Evolutionary conservation across 768 basidiomycete genomes (phyloP), one percentile per base, ranked within the genome.

Genomic region (Mycena indigotica): DNA sequence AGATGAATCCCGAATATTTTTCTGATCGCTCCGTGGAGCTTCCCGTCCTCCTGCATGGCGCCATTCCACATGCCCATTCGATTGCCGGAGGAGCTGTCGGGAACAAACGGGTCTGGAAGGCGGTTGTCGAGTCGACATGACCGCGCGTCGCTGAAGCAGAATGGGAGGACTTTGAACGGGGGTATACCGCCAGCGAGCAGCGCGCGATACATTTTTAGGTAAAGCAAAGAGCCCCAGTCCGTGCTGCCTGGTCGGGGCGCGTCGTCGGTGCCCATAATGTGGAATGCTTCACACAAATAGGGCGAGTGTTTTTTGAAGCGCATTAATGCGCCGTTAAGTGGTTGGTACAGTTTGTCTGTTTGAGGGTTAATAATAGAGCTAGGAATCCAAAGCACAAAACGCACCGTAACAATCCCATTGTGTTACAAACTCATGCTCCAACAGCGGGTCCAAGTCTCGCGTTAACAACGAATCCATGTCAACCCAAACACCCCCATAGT

Each of bases 381-480:
- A 28, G 8, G 1, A 55, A 24, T 25, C 32, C 19, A 28, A 53
- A 28, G 46, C n/a, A 28, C 21, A 40, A 29, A 16, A 67, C 85
- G 40, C 69, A 94, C 95, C 92, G 66, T 98, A 98, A 70, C 96
- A 98, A 69, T 99, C 96, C 96, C 96, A 99, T 67, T 99, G 95
- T 1, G 93, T 96, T 10, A 98, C 93, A 69, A 95, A 99, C 72
- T 99, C 96, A 66, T 93, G 89, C 70, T 97, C 95, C 5, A 91
- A 80, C 54, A 98, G 77, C 8, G 95, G 94, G 2, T 86, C 78
- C 29, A 98, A 75, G 73, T 95, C 91, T 53, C 96, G 78, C 44
- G 93, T 96, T 61, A 98, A 76, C 53, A 98, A 80, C 50, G 91
- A 91, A 72, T 99, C 96, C 94, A 98, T 97, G 70, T 99, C 96